A percentile compares a stretch with the other conserved stretches of the same genome.
These are phyloP conservation scores for Petunia secreta DNA, from an alignment of 257 asterid genomes.

Conservation along the genomic window DNA sequence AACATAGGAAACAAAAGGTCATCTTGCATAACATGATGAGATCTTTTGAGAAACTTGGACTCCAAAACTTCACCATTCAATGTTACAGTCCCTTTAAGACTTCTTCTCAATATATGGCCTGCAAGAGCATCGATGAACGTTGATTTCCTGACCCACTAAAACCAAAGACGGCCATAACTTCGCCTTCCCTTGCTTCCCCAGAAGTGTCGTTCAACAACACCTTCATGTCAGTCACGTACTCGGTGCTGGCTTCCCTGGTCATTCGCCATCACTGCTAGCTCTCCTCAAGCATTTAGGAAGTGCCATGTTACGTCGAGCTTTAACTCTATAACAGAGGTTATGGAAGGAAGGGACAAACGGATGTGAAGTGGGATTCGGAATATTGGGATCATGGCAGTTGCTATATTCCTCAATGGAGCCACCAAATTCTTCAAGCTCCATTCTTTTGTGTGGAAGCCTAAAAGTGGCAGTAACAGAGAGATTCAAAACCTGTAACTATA, in stretches of 20 bases:
- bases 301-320: constrained; percentile 29
- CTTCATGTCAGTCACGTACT: neutral
- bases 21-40: constrained; percentile 65
- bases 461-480: constrained; percentile 37
- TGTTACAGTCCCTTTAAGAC: constrained; percentile 51
- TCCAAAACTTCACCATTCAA: constrained; percentile 56
- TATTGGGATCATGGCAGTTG: constrained; percentile 25
- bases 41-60: constrained; percentile 53
- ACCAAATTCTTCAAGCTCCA: neutral
- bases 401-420: neutral
- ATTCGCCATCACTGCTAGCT: neutral
- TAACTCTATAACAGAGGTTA: constrained; percentile 57
- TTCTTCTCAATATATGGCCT: constrained; percentile 50
- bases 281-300: constrained; percentile 28
- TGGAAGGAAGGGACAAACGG: constrained; percentile 58
- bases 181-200: constrained; percentile 65
- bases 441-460: no score
- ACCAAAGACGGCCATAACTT: constrained; percentile 63
- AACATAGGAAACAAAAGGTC: constrained; percentile 60
- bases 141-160: constrained; percentile 69
- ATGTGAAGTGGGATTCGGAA: constrained; percentile 27
- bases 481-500: no score
- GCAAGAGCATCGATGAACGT: constrained; percentile 63
- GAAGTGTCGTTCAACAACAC: constrained; percentile 47
- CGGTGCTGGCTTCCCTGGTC: neutral